A percentile compares a stretch with the other conserved stretches of the same genome.
Evolutionary conservation across 2,329 filamentous ascomycete species (phyloP).

Genomic region (Cordyceps tenuipes): DNA sequence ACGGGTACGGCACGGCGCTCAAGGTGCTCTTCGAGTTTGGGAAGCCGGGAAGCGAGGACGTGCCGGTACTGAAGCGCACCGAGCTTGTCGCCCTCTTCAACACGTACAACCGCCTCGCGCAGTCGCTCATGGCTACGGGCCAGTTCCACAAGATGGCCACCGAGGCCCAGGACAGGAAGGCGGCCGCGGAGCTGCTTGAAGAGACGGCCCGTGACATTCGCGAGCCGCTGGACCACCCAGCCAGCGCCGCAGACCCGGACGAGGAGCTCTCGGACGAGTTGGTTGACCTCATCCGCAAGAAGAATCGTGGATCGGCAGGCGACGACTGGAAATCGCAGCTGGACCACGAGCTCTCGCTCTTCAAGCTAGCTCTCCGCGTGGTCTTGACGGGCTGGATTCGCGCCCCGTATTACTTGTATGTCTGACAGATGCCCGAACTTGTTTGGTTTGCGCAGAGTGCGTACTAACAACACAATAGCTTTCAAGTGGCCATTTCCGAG

Average conservation of each 20-base stretch:
- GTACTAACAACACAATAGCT: neutral
- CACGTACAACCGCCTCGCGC: slow-evolving; percentile 79
- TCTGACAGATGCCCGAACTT: neutral
- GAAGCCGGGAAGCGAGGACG: slow-evolving; percentile 40
- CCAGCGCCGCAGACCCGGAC: slow-evolving; percentile 16
- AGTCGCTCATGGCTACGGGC: slow-evolving; percentile 66
- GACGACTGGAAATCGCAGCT: neutral
- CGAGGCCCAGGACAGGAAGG: slow-evolving; percentile 22
- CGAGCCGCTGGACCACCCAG: slow-evolving; percentile 16
- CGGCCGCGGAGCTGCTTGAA: slow-evolving; percentile 17
- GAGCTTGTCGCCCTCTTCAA: slow-evolving; percentile 94
- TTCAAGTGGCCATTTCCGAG: neutral
- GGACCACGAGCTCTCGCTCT: slow-evolving; percentile 1
- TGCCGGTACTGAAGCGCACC: slow-evolving; percentile 70
- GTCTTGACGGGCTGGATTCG: slow-evolving; percentile 6
- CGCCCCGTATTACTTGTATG: slow-evolving; percentile 3
- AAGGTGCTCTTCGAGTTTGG: slow-evolving; percentile 97
- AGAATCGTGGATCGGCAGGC: neutral
- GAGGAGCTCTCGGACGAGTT: slow-evolving; percentile 20
- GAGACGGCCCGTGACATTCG: slow-evolving; percentile 21
- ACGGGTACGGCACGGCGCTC: slow-evolving; percentile 86
- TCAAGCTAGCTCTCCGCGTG: slow-evolving; percentile 6
- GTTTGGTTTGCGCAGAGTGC: neutral
- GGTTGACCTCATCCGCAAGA: slow-evolving; percentile 6
- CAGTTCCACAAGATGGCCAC: slow-evolving; percentile 56